Conservation (phyloP, 495 filamentous ascomycete species). For the Xylaria longipes region DNA sequence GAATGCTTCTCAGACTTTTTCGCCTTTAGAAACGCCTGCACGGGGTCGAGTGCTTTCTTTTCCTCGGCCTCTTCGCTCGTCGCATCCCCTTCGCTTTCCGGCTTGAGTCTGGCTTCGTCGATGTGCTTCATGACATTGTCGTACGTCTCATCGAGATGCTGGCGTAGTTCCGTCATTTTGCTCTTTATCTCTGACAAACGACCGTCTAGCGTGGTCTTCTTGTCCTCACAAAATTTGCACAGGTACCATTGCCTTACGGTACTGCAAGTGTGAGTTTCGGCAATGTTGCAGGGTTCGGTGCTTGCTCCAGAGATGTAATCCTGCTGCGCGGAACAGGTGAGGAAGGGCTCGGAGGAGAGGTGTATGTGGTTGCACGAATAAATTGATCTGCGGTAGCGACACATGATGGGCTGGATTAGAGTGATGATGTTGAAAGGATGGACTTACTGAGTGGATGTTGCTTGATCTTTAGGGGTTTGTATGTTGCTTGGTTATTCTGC, state of each 20-base stretch:
- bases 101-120: slow-evolving; percentile 6
- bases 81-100: neutral
- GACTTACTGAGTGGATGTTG: neutral
- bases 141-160: neutral
- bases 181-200: neutral
- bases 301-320: neutral
- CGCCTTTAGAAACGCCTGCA: slow-evolving; percentile 10
- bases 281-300: neutral
- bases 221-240: neutral
- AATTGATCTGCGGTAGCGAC: slow-evolving; percentile 22
- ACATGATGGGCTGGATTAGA: slow-evolving; percentile 9
- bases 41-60: neutral
- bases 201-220: neutral
- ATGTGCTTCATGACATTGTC: slow-evolving; percentile 6
- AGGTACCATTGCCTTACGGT: neutral
- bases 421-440: neutral
- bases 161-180: neutral
- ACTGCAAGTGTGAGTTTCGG: slow-evolving; percentile 5
- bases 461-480: neutral
- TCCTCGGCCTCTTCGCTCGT: neutral
- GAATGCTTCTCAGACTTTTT: slow-evolving; percentile 22
- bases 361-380: slow-evolving; percentile 22
- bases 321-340: neutral
- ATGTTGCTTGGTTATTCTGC: neutral
- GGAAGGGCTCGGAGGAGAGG: neutral